Evolutionary conservation across 768 basidiomycete species (phyloP), one percentile per base, ranked within the genome.

Genomic region (Amanita fuliginea): DNA sequence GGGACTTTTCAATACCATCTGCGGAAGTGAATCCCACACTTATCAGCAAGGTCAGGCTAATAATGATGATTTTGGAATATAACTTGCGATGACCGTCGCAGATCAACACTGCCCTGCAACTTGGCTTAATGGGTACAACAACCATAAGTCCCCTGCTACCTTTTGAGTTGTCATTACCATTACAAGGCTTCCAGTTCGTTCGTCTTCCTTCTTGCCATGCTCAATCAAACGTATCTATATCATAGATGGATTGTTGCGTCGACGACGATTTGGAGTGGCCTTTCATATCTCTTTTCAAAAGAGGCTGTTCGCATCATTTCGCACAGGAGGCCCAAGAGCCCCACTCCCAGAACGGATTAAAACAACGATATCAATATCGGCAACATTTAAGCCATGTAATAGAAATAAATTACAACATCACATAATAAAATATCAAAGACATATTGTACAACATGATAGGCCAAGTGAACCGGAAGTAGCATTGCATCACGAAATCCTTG

Each of bases 1-100:
- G 94, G 89, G 89, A 97, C 62, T 90, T 96, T 54, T 87, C 88
- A 8, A 80, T 96, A 45, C 92, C 96, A 1, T 95, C 93, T 1
- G 95, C 92, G 1, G 94, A 96, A 65, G 92, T 98, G 10, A 79
- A 79, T 26, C 95, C 95, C 0, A 98, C 96, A 9, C 66, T 65
- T n/a, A 93, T 99, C 45, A 95, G 91, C 72, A 98, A 95, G 73
- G 89, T 86, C 35, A 11, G 56, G 45, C 11, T 19, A 5, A 26
- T 26, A 3, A 6, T 22, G 5, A 1, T n/a, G n/a, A 28, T 19
- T 42, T 24, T 44, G 14, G 28, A 1, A 9, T 21, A 32, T 28
- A 14, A 24, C 42, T 33, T 41, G 7, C 9, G 30, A 32, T 32
- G 35, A 49, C 30, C 34, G 42, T 16, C 19, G 1, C 55, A 96